Conservation (phyloP, 148 eudicot genomes). For the Camellia lanceoleosa region DNA sequence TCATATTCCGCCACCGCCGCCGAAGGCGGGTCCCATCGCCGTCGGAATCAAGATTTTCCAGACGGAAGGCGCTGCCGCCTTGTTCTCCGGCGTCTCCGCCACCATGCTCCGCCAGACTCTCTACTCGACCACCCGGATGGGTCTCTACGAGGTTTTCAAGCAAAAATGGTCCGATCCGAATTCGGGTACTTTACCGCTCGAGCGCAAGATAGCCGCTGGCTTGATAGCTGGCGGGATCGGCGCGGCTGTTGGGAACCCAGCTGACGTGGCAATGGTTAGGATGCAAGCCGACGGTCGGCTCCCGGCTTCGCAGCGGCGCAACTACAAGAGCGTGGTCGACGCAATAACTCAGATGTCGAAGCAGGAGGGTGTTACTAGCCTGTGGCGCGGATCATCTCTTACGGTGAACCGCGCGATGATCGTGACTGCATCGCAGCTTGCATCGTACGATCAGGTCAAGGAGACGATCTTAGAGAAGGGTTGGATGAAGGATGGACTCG, state of each 20-base stretch:
- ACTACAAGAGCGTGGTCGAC: constrained; percentile 38
- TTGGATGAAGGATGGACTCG: constrained; percentile 41
- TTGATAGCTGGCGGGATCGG: constrained; percentile 45
- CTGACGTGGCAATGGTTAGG: constrained; percentile 54
- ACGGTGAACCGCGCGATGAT: constrained; percentile 58
- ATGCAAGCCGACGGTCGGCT: constrained; percentile 61
- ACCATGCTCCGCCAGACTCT: constrained; percentile 41
- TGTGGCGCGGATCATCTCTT: constrained; percentile 51
- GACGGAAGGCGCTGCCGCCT: constrained; percentile 33
- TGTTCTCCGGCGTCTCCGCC: constrained; percentile 43
- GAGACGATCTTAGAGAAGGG: constrained; percentile 34
- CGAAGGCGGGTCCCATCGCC: constrained; percentile 27
- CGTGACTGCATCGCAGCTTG: constrained; percentile 47
- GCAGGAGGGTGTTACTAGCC: constrained; percentile 37
- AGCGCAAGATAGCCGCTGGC: constrained; percentile 38
- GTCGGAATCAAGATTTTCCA: constrained; percentile 35
- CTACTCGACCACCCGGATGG: constrained; percentile 43
- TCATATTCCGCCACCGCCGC: constrained; percentile 14
- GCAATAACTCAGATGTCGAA: constrained; percentile 30
- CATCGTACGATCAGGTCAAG: constrained; percentile 46
- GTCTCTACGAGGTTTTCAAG: constrained; percentile 38
- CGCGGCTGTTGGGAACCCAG: constrained; percentile 52
- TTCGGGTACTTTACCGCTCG: constrained; percentile 24
- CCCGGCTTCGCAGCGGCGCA: constrained; percentile 34
- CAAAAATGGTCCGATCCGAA: constrained; percentile 34